Evolutionary conservation across 2,329 filamentous ascomycete species (phyloP).

Genomic region (Exophiala phaeomuriformis): DNA sequence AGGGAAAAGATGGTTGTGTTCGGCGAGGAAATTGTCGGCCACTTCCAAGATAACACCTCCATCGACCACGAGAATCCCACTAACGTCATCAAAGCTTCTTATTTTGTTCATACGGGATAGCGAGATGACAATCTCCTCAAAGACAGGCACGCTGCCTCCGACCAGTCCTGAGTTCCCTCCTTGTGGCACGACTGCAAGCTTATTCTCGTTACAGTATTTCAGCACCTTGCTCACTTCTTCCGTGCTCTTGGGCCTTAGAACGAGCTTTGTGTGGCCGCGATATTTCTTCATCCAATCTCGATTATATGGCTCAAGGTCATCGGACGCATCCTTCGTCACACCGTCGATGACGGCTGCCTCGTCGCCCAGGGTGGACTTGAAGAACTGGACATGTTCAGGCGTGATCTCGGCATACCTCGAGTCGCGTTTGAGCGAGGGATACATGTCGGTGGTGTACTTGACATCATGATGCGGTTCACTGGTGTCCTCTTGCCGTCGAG

Average conservation of each 20-base stretch:
- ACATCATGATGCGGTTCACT: constrained; percentile 31
- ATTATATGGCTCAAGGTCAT: constrained; percentile 88
- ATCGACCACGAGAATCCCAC: constrained; percentile 81
- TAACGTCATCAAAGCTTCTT: constrained; percentile 84
- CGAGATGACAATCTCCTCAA: constrained; percentile 95
- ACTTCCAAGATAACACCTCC: constrained; percentile 86
- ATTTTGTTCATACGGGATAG: constrained; percentile 86
- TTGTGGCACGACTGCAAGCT: constrained; percentile 89
- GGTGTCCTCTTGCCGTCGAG: constrained; percentile 14
- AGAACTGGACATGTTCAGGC: constrained; percentile 70
- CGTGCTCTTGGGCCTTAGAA: constrained; percentile 75
- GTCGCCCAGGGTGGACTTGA: constrained; percentile 71
- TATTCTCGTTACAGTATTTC: constrained; percentile 89
- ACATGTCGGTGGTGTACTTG: constrained; percentile 76
- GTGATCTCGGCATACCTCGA: constrained; percentile 63
- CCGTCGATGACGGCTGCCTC: constrained; percentile 79
- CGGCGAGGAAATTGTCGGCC: constrained; percentile 76
- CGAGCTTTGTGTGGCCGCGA: constrained; percentile 77
- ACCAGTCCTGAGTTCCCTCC: constrained; percentile 96
- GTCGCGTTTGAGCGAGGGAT: constrained; percentile 72
- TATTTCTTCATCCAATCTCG: constrained; percentile 99
- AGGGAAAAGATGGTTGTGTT: constrained; percentile 83
- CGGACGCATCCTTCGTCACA: constrained; percentile 62
- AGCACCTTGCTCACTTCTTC: constrained; percentile 86
- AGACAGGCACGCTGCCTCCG: constrained; percentile 90